A percentile compares a stretch with the other conserved stretches of the same genome.
phyloP scores from a whole-genome alignment of 2,329 filamentous ascomycete genomes.

The Clarireedia monteithiana region DNA sequence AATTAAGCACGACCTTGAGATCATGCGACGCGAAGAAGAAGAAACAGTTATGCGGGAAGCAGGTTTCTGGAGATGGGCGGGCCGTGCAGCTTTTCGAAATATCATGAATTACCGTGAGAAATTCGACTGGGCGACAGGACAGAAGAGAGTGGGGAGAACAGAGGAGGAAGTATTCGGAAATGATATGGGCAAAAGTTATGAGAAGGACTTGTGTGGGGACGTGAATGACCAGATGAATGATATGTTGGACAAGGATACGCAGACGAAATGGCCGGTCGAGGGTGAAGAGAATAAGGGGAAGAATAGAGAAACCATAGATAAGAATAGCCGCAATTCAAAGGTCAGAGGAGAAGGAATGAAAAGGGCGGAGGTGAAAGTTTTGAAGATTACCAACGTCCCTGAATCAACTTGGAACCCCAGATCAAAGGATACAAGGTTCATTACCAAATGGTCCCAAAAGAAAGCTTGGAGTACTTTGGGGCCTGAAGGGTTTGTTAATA shows the following conservation, averaged over 20 bases:
- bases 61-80: conserved; percentile 29
- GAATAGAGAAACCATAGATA: background rate
- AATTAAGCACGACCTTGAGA: conserved; percentile 23
- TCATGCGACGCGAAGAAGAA: conserved; percentile 21
- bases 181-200: background rate
- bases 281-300: background rate
- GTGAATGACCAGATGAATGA: background rate
- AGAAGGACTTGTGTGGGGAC: background rate
- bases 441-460: background rate
- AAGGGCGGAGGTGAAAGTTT: background rate
- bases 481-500: background rate
- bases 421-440: background rate
- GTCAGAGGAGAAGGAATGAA: background rate
- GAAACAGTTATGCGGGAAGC: conserved; percentile 22
- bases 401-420: background rate
- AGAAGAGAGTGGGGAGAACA: conserved; percentile 16
- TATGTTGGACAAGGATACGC: too few species aligned
- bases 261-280: background rate
- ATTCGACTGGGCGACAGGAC: conserved; percentile 26
- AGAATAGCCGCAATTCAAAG: background rate
- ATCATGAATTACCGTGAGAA: conserved; percentile 18
- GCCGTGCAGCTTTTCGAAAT: conserved; percentile 17
- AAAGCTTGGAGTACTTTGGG: background rate
- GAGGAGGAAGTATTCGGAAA: background rate
- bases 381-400: background rate